These are phyloP conservation scores for Rhododendron ovatum DNA, from an alignment of 148 eudicot species.

Conservation along the genomic window DNA sequence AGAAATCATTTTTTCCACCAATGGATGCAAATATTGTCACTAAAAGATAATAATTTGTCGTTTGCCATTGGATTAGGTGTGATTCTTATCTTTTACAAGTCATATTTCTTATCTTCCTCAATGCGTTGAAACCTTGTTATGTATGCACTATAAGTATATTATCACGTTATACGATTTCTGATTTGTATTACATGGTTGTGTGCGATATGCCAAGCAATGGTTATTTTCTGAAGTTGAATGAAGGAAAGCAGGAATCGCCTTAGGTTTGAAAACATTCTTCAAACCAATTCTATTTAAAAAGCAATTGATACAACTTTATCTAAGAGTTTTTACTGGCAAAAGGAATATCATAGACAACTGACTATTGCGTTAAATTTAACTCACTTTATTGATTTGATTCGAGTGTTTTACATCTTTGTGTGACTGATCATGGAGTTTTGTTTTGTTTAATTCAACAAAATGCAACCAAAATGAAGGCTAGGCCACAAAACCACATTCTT, in stretches of 20 bases:
- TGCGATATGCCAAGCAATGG: not conserved
- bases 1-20: not conserved
- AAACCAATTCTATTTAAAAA: not conserved
- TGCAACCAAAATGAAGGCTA: not conserved
- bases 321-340: not conserved
- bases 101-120: not conserved
- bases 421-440: not conserved
- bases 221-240: not conserved
- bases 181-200: not conserved
- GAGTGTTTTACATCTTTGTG: not conserved
- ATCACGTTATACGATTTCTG: not conserved
- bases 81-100: too few species aligned
- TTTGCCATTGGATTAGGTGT: too few species aligned
- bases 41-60: not conserved
- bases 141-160: not conserved
- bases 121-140: not conserved
- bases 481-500: not conserved
- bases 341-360: not conserved
- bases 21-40: not conserved
- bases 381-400: not conserved
- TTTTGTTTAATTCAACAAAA: not conserved
- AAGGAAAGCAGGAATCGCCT: not conserved
- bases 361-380: not conserved
- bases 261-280: not conserved
- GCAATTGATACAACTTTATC: not conserved